Evolutionary conservation across 768 basidiomycete species (phyloP).

Genomic region (Kwoniella sp.): DNA sequence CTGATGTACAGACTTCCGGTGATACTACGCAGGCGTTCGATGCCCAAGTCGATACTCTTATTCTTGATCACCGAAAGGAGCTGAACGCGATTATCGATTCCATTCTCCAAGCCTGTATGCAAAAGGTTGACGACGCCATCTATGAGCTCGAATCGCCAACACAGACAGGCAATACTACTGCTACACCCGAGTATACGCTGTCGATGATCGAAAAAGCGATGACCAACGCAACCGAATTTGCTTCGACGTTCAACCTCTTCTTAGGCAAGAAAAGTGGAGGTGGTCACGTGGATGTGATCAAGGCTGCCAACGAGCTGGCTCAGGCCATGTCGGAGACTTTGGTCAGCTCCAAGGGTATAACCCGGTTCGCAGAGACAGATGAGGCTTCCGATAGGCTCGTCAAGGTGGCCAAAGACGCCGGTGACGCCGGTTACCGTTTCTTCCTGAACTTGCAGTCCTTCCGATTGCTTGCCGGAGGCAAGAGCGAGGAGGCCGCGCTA

Average conservation of each 20-base stretch:
- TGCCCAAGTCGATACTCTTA: conserved; percentile 94
- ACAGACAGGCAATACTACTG: conserved; percentile 87
- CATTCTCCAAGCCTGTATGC: conserved; percentile 90
- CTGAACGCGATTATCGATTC: conserved; percentile 98
- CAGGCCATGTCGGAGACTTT: conserved; percentile 89
- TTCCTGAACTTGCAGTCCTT: conserved; percentile 96
- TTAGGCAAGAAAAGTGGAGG: conserved; percentile 76
- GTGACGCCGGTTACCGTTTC: conserved; percentile 82
- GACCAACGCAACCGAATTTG: conserved; percentile 94
- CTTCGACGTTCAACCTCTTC: conserved; percentile 86
- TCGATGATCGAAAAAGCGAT: conserved; percentile 97
- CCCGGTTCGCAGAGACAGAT: conserved; percentile 82
- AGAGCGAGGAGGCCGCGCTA: conserved; percentile 80
- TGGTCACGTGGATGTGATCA: conserved; percentile 96
- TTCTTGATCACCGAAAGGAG: conserved; percentile 95
- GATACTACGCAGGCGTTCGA: conserved; percentile 83
- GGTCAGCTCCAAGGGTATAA: conserved; percentile 90
- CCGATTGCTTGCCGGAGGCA: conserved; percentile 77
- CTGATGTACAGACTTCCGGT: conserved; percentile 63
- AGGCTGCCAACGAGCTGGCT: conserved; percentile 91
- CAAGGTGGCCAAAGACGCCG: conserved; percentile 73
- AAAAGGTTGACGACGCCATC: conserved; percentile 94
- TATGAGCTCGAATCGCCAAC: conserved; percentile 97
- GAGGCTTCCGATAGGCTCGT: conserved; percentile 89
- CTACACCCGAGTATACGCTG: conserved; percentile 96